phyloP scores from a whole-genome alignment of 2,329 filamentous ascomycete genomes.

The Pseudogymnoascus sp. region DNA sequence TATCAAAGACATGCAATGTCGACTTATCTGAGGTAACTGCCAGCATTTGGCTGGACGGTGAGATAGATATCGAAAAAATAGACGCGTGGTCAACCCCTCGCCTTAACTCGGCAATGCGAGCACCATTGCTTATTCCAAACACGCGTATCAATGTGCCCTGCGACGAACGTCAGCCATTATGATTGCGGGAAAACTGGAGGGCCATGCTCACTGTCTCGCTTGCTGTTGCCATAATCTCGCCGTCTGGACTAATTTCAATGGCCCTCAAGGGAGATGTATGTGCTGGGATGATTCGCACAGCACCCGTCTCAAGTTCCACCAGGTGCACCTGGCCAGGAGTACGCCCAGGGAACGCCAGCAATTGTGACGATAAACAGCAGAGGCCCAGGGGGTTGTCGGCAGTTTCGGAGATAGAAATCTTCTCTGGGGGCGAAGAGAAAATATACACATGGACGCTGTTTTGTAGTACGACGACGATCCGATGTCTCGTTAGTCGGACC shows the following conservation, averaged over 20 bases:
- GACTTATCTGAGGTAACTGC: conserved; percentile 96
- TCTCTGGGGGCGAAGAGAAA: conserved; percentile 64
- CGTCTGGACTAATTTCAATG: conserved; percentile 71
- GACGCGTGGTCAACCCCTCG: conserved; percentile 82
- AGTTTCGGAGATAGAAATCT: conserved; percentile 74
- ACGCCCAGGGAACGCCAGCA: conserved; percentile 79
- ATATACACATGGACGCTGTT: conserved; percentile 77
- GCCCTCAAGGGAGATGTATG: conserved; percentile 75
- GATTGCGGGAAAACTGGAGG: background rate
- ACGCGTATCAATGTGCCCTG: conserved; percentile 82
- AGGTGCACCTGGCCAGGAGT: conserved; percentile 84
- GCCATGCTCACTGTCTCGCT: conserved; percentile 60
- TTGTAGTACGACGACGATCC: conserved; percentile 72
- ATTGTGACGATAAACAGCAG: conserved; percentile 65
- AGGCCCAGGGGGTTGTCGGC: conserved; percentile 76
- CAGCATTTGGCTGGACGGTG: conserved; percentile 68
- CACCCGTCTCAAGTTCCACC: conserved; percentile 67
- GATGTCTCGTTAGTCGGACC: conserved; percentile 66
- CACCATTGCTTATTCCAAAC: conserved; percentile 73
- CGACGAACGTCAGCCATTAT: background rate
- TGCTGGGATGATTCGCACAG: conserved; percentile 88
- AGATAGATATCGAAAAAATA: conserved; percentile 83
- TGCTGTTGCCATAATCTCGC: conserved; percentile 76
- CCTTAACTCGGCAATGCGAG: conserved; percentile 74
- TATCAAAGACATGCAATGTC: conserved; percentile 88